Conservation (phyloP, 2,329 filamentous ascomycete genomes). For the Diplodia scrobiculata region DNA sequence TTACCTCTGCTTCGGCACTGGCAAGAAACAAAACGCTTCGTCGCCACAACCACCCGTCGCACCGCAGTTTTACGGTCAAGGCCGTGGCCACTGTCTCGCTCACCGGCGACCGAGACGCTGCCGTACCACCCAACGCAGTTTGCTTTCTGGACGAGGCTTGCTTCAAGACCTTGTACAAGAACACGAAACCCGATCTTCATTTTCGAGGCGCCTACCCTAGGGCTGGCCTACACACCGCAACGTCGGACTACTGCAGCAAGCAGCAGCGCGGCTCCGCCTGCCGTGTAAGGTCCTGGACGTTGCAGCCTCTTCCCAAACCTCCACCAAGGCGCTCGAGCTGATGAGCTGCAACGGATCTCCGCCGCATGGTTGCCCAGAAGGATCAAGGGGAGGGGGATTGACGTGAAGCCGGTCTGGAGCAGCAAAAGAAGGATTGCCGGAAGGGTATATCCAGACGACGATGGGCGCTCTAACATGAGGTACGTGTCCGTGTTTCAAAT, state of each 20-base stretch:
- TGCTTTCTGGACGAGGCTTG: constrained; percentile 10
- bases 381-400: background rate
- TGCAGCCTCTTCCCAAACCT: background rate
- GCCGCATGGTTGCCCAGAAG: background rate
- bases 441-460: constrained; percentile 1
- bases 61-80: constrained; percentile 10
- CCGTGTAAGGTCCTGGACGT: background rate
- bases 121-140: constrained; percentile 21
- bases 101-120: constrained; percentile 6
- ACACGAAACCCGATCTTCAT: constrained; percentile 16
- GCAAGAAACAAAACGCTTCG: constrained; percentile 14
- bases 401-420: constrained; percentile 17
- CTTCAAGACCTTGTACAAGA: constrained; percentile 19
- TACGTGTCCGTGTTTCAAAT: constrained; percentile 25
- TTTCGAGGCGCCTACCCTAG: constrained; percentile 7
- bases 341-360: background rate
- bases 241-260: constrained; percentile 5
- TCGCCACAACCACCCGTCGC: constrained; percentile 17
- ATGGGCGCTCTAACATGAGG: constrained; percentile 6
- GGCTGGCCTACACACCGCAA: constrained; percentile 14
- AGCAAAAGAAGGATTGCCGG: constrained; percentile 19
- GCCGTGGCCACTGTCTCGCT: constrained; percentile 11
- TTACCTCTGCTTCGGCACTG: background rate
- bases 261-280: constrained; percentile 13
- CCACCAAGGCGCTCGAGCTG: background rate